These are phyloP conservation scores for Pestalotiopsis sp. DNA, from an alignment of 2,329 filamentous ascomycete genomes.

Conservation along the genomic window DNA sequence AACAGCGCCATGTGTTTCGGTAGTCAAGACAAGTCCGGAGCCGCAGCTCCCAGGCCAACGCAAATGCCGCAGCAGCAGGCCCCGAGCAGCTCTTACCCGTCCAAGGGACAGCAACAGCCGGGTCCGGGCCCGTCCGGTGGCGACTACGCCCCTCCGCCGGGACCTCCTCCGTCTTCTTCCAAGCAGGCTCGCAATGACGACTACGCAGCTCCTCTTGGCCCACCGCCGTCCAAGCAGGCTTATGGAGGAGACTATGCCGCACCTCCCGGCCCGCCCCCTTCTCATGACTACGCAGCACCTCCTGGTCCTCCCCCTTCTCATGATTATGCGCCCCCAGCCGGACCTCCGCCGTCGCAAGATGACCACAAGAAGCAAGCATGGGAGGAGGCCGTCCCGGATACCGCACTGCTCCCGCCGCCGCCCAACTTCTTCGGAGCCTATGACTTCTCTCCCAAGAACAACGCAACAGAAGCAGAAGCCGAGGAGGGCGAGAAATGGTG, in stretches of 20 bases:
- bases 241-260: conserved; percentile 29
- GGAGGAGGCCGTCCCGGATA: conserved; percentile 72
- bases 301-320: conserved; percentile 31
- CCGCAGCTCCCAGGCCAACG: conserved; percentile 42
- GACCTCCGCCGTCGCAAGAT: conserved; percentile 34
- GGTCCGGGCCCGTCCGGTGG: conserved; percentile 15
- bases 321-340: conserved; percentile 39
- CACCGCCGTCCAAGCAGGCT: conserved; percentile 33
- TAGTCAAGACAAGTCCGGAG: conserved; percentile 41
- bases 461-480: conserved; percentile 67
- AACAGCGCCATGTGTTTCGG: conserved; percentile 51
- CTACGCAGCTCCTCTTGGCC: conserved; percentile 38
- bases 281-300: conserved; percentile 33
- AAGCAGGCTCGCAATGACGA: conserved; percentile 18
- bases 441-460: conserved; percentile 68
- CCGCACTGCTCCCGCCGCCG: conserved; percentile 71
- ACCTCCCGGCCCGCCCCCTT: conserved; percentile 39
- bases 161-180: conserved; percentile 26
- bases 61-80: conserved; percentile 26
- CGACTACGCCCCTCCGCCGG: conserved; percentile 26
- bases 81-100: conserved; percentile 21
- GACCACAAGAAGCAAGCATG: conserved; percentile 60
- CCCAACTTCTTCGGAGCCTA: conserved; percentile 67
- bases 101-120: conserved; percentile 19
- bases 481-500: conserved; percentile 71